Conservation (phyloP, 805 yeast genomes). For the Lachancea sp. region DNA sequence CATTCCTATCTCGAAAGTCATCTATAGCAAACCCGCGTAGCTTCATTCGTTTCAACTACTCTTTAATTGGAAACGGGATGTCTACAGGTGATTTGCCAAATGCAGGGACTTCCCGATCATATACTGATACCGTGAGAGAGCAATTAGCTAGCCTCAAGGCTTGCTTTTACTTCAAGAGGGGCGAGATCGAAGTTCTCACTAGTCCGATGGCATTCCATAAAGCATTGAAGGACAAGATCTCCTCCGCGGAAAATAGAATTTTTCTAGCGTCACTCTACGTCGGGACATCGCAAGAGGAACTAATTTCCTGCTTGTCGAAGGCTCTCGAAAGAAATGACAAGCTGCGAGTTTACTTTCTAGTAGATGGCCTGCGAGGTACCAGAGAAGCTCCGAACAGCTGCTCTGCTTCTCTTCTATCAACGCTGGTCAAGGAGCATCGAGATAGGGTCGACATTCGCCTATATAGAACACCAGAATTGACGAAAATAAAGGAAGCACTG, state of each 20-base stretch:
- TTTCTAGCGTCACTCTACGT: slow-evolving; percentile 82
- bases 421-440: slow-evolving; percentile 58
- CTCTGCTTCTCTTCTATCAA: slow-evolving; percentile 68
- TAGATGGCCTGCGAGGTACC: slow-evolving; percentile 89
- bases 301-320: slow-evolving; percentile 52
- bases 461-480: slow-evolving; percentile 83
- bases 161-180: slow-evolving; percentile 50
- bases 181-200: slow-evolving; percentile 53
- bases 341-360: slow-evolving; percentile 62
- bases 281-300: slow-evolving; percentile 76
- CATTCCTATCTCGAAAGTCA: background rate
- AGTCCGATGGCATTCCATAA: slow-evolving; percentile 71
- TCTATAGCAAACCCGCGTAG: background rate
- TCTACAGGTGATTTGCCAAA: background rate
- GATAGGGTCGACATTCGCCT: slow-evolving; percentile 70
- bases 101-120: slow-evolving; percentile 4
- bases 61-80: background rate
- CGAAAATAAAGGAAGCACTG: slow-evolving; percentile 55
- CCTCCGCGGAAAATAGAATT: slow-evolving; percentile 54
- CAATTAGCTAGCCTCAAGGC: slow-evolving; percentile 17
- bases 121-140: slow-evolving; percentile 14
- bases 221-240: slow-evolving; percentile 55
- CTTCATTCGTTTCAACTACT: background rate
- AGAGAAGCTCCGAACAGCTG: slow-evolving; percentile 80
- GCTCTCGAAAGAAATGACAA: slow-evolving; percentile 57